These are phyloP conservation scores for Solanum aculeatissimum DNA, from an alignment of 305 asterid species.

Conservation along the genomic window DNA sequence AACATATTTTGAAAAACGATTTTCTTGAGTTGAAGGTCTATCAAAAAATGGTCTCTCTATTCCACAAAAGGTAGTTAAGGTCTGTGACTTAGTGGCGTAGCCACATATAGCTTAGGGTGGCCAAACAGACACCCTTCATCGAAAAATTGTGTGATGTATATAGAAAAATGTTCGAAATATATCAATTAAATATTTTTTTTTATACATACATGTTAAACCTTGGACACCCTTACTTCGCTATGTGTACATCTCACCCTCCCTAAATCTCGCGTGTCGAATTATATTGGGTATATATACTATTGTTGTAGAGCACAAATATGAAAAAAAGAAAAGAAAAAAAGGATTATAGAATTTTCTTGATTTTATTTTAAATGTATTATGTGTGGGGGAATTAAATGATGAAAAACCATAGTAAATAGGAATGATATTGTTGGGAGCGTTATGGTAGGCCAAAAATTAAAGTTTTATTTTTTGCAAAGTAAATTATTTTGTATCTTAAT, in stretches of 20 bases:
- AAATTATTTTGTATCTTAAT: constrained; percentile 16
- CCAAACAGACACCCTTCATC: too few relatives aligned
- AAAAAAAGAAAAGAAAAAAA: background rate
- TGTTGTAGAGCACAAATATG: background rate
- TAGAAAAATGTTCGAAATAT: too few relatives aligned
- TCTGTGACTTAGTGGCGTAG: background rate
- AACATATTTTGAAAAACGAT: background rate
- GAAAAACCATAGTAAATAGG: constrained; percentile 21
- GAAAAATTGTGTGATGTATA: too few relatives aligned
- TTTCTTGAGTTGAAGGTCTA: background rate
- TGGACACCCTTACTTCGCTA: too few relatives aligned
- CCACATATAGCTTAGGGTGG: too few relatives aligned
- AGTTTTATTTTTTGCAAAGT: constrained; percentile 18
- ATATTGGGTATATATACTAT: background rate
- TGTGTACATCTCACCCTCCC: background rate
- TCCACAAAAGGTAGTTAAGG: background rate
- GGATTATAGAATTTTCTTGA: background rate
- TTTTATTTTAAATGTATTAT: background rate
- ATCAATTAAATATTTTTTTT: too few relatives aligned
- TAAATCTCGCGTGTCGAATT: background rate
- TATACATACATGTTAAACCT: too few relatives aligned
- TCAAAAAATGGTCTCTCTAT: background rate
- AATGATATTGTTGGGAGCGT: constrained; percentile 48
- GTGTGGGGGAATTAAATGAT: background rate
- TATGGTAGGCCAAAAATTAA: constrained; percentile 32